phyloP scores from a whole-genome alignment of 495 filamentous ascomycete species.

The Neurospora hispaniola region DNA sequence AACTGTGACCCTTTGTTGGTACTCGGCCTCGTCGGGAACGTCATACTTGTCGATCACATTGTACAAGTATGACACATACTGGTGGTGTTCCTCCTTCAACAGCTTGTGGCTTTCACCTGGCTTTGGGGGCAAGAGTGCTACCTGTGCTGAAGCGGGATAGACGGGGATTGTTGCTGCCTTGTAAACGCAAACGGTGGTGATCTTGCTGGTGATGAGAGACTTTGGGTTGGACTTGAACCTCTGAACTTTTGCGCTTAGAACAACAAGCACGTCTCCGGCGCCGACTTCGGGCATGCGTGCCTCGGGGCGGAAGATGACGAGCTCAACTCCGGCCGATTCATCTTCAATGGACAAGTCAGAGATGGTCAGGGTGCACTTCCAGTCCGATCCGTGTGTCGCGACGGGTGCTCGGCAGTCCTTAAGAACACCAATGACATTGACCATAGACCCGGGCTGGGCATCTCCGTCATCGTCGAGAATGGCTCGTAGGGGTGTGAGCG shows the following conservation, averaged over 20 bases:
- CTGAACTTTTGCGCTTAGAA: slow-evolving; percentile 28
- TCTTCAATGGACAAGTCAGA: slow-evolving; percentile 30
- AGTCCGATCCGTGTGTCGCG: slow-evolving; percentile 31
- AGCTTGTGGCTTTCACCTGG: slow-evolving; percentile 1
- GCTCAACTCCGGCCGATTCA: slow-evolving; percentile 13
- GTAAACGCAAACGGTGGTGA: slow-evolving; percentile 29
- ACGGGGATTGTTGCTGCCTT: slow-evolving; percentile 28
- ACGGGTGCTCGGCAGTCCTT: slow-evolving; percentile 37
- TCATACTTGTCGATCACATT: slow-evolving; percentile 28
- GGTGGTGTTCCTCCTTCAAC: slow-evolving; percentile 17
- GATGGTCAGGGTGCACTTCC: slow-evolving; percentile 28
- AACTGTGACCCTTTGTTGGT: slow-evolving; percentile 28
- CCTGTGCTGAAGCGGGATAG: slow-evolving; percentile 23
- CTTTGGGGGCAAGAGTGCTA: slow-evolving; percentile 15
- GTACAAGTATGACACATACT: slow-evolving; percentile 33
- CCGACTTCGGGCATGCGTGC: slow-evolving; percentile 29
- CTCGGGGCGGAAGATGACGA: slow-evolving; percentile 34
- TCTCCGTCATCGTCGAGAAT: slow-evolving; percentile 21
- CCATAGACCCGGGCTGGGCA: slow-evolving; percentile 16
- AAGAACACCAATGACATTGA: slow-evolving; percentile 40
- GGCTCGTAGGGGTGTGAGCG: slow-evolving; percentile 20
- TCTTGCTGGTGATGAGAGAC: slow-evolving; percentile 29
- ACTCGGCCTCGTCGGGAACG: slow-evolving; percentile 35
- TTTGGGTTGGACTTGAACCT: slow-evolving; percentile 6
- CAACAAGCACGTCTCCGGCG: slow-evolving; percentile 31